These are phyloP conservation scores for Echeveria elegans DNA, from an alignment of 164 flowering plant species.

Conservation along the genomic window DNA sequence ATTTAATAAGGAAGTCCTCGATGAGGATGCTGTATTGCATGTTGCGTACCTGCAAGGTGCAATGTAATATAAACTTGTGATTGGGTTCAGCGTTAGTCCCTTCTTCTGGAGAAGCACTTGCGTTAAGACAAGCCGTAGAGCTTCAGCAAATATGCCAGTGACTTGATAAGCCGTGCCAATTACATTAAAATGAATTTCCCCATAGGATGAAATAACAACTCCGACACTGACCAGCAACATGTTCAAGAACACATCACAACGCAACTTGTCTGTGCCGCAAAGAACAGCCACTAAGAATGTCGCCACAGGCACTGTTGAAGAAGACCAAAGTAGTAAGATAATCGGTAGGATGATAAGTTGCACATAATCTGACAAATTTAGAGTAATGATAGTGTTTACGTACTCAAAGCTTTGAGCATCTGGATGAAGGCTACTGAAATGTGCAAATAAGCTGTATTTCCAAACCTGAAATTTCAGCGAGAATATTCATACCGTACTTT, in stretches of 20 bases:
- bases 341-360: neutral
- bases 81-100: slow-evolving; percentile 88
- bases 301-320: slow-evolving; percentile 91
- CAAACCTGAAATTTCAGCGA: slow-evolving; percentile 59
- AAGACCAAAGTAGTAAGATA: slow-evolving; percentile 2
- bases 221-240: slow-evolving; percentile 98
- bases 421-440: slow-evolving; percentile 99
- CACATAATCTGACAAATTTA: neutral
- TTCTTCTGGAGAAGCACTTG: slow-evolving; percentile 98
- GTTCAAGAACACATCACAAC: slow-evolving; percentile 92
- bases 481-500: neutral
- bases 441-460: slow-evolving; percentile 94
- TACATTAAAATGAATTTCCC: slow-evolving; percentile 95
- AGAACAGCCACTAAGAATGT: slow-evolving; percentile 91
- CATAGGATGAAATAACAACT: slow-evolving; percentile 92
- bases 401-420: slow-evolving; percentile 99
- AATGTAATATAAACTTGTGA: slow-evolving; percentile 94
- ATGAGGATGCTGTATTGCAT: neutral
- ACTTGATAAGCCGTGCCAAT: slow-evolving; percentile 94
- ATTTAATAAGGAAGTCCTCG: neutral
- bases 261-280: slow-evolving; percentile 88
- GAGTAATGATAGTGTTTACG: slow-evolving; percentile 17
- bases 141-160: slow-evolving; percentile 97
- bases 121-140: slow-evolving; percentile 94
- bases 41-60: slow-evolving; percentile 94